Base-by-base conservation (phyloP, 805 yeast genomes). In the Nadsonia fulvescens region DNA sequence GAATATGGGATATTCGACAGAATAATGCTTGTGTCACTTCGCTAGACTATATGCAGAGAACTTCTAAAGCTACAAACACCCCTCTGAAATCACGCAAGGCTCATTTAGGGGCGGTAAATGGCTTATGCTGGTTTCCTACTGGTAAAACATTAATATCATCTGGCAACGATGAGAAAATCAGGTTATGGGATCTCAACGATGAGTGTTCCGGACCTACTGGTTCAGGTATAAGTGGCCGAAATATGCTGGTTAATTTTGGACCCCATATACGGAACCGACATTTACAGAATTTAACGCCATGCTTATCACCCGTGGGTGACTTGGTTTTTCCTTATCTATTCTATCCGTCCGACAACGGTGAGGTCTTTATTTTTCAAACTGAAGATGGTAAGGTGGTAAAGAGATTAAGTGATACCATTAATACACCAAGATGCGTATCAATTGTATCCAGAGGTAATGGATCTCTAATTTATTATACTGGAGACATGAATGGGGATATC, bases 1-100 rank as follows among this genome's bases (percentile, higher is more conserved):
- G 76, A 27, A 43, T 83, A 0, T 83, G 95, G 95, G 96, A 83
- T 44, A 62, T 81, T 7, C 51, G 96, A 24, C 52, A 75, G 24
- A 65, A 78, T 13, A 56, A 58, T 10, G 62, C 74, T 18, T 72
- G 79, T 39, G 46, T 78, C 13, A 59, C 70, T 22, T 58, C 69
- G 9, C 47, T 79, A 31, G 83, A 79, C 41, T 22, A 27, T 17
- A 27, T 25, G 8, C 17, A 22, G 21, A 27, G 25, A 3, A 24
- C 29, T 5, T 18, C 25, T 9, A 17, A 27, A 6, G 15, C 18
- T 5, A 17, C 19, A 17, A 27, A 27, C 8, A 24, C 29, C 9
- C 16, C 18, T 10, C 25, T 29, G 8, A 23, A 20, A 8, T 20
- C 15, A n/a, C 28, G 61, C 2, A 67, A 66, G 37, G 86, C 93